Base-by-base conservation (phyloP, 2,329 filamentous ascomycete species). In the Fusarium agapanthi region DNA sequence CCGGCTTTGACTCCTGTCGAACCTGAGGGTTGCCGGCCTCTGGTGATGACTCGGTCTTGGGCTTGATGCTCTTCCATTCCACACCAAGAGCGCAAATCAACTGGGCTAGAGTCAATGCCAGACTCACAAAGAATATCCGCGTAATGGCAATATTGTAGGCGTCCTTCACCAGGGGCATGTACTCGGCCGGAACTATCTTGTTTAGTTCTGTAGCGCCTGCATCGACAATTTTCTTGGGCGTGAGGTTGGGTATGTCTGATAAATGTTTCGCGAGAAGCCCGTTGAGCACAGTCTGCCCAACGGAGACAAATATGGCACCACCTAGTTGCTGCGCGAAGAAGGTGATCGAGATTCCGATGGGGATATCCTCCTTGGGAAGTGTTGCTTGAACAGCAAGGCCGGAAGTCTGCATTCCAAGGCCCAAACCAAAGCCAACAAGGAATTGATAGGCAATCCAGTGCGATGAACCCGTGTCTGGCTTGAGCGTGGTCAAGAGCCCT, bases 41-140 rank as follows among this genome's bases (percentile, higher is more conserved):
- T 14, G 61, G 48, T 8, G 57, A 62, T 37, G 59, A 67, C 67
- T 77, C 75, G 9, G 34, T 61, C 75, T 88, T 89, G 16, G 67
- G 67, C 84, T 92, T 93, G 76, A 93, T 89, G 71, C 84, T 90
- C 78, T 84, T 89, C 91, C 91, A 93, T 79, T 93, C 87, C 73
- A 93, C 86, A 28, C 86, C 86, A 6, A 88, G 75, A 0, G 88
- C 86, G 13, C 87, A 89, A 15, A 91, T n/a, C 12, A 93, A 82
- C 16, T 88, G 87, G 5, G 88, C 76, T 11, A 86, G 80, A 1
- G 87, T 84, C 68, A 92, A 81, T 0, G 87, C 91, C 57, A 91
- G 83, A 8, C 86, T 86, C 4, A 90, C 88, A 64, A 92, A 86
- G 77, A 92, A 94, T 7, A 90, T 89, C 65, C 88, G 82, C 2